Base-by-base conservation (phyloP, 495 filamentous ascomycete species). In the Cercophora sp. region DNA sequence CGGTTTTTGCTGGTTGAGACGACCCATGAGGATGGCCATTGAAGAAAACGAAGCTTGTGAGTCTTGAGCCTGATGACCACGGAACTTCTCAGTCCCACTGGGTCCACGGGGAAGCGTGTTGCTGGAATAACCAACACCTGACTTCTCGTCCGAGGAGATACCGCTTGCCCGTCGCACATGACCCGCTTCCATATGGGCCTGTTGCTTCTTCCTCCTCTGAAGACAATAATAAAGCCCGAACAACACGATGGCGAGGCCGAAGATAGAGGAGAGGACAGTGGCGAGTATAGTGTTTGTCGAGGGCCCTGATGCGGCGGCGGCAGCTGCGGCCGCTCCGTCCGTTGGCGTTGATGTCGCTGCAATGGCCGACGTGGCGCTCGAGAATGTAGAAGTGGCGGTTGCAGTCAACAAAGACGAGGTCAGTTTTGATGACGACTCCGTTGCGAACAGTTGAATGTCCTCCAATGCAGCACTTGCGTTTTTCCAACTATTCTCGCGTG, bases 401-500 rank as follows among this genome's bases (percentile, higher is more conserved):
- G 70, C 43, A 3, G 70, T 52, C 13, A 67, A 57, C 4, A 74
- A 67, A 16, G 68, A 57, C 11, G 72, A 65, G 25, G 73, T 63
- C 32, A 72, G 72, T 20, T 64, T 58, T 22, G 66, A 69, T 11
- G 70, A 51, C 10, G 56, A 54, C 23, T 67, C 63, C 18, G 56
- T 34, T 34, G 70, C 56, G n/a, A 69, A 61, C 16, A 69, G 48
- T 37, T 64, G 55, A 26, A 74, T 51, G 36, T 76, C 62, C 6
- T 70, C 76, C 51, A 97, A 85, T 24, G 86, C 66, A 19, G 78
- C 67, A 2, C 80, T 85, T 0, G 89, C 76, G 69, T 96, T 88
- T 18, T 85, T 66, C 93, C 93, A 98, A 55, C 75, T 69, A 62
- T 97, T 96, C 44, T 79, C 69, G 20, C 78, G 82, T 44, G 85